These are phyloP conservation scores for Epichloe amarillans DNA, from an alignment of 2,329 filamentous ascomycete genomes.

Conservation along the genomic window DNA sequence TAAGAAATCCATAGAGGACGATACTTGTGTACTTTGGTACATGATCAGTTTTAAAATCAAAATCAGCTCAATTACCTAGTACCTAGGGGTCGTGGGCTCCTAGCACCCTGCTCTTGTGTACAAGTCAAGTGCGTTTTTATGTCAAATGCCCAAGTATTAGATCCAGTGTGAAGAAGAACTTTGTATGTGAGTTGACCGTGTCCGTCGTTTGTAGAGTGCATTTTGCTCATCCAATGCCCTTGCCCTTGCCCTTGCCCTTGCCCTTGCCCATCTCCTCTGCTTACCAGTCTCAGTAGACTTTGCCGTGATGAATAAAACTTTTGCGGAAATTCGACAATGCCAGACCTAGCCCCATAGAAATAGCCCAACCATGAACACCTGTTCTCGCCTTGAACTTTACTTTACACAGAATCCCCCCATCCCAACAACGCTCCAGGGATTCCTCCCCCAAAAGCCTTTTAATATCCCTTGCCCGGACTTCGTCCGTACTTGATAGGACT, in stretches of 20 bases:
- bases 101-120: no score
- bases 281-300: background rate
- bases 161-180: background rate
- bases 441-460: background rate
- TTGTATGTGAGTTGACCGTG: background rate
- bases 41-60: no score
- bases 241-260: background rate
- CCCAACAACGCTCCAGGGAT: background rate
- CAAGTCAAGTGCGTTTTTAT: no score
- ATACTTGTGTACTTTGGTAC: no score
- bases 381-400: background rate
- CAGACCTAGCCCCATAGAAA: background rate
- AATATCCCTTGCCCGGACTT: slow-evolving; percentile 24
- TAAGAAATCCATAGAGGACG: no score
- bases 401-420: background rate
- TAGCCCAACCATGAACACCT: background rate
- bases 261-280: background rate
- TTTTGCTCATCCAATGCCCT: background rate
- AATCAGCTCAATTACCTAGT: no score
- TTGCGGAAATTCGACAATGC: background rate
- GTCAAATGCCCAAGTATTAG: background rate
- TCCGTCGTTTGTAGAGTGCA: background rate
- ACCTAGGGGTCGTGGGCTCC: no score
- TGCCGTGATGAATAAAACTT: background rate
- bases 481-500: slow-evolving; percentile 34